phyloP scores from a whole-genome alignment of 495 filamentous ascomycete genomes.

The Aspergillus ellipticus region DNA sequence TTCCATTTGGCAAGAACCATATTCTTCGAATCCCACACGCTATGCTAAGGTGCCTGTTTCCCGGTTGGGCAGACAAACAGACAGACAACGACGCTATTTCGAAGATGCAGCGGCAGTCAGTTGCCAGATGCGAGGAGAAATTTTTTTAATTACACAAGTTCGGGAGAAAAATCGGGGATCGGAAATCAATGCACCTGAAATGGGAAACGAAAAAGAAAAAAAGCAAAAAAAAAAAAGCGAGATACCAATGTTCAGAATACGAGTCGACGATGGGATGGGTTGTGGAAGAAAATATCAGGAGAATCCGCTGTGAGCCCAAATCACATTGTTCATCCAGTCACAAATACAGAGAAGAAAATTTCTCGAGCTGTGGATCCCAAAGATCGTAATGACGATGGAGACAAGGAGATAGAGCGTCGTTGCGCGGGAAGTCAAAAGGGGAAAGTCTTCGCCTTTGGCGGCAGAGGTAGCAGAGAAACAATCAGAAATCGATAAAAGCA shows the following conservation, averaged over 20 bases:
- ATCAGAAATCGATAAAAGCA: neutral
- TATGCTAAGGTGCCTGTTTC: neutral
- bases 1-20: neutral
- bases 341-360: neutral
- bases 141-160: neutral
- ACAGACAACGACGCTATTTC: neutral
- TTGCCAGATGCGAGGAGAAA: slow-evolving; percentile 3
- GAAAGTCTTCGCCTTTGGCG: neutral
- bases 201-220: neutral
- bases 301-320: too few species aligned
- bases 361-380: neutral
- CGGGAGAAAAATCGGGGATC: neutral
- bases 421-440: neutral
- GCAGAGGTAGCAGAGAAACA: neutral
- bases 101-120: neutral
- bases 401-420: neutral
- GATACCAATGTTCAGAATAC: slow-evolving; percentile 2
- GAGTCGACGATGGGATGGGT: neutral
- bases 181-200: neutral
- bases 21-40: neutral
- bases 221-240: neutral
- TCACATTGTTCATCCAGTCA: neutral
- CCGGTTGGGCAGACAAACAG: neutral
- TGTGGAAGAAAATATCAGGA: neutral
- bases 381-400: neutral